Conservation (phyloP, 148 eudicot genomes). For the Talinum fruticosum region DNA sequence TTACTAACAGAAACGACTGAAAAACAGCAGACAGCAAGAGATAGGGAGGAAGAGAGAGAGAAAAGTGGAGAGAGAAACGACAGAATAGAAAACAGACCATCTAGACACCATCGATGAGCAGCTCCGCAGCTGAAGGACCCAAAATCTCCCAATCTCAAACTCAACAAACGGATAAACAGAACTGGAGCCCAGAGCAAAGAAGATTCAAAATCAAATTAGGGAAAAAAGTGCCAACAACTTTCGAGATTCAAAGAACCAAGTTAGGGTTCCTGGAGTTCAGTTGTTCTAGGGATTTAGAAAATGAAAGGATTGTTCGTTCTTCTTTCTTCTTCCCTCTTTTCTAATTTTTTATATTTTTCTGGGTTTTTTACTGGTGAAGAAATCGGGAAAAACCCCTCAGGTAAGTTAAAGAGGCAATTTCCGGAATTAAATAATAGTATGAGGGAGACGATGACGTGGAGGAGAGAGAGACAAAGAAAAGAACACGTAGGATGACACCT, state of each 20-base stretch:
- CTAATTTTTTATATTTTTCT: not conserved
- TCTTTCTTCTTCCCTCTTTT: not conserved
- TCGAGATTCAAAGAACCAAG: not conserved
- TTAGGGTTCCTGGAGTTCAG: not conserved
- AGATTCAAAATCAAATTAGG: not conserved
- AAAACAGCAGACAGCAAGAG: not conserved
- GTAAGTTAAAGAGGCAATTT: not conserved
- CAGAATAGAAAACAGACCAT: constrained; percentile 13
- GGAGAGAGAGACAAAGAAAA: constrained; percentile 10
- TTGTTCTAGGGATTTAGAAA: not conserved
- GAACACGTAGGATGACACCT: constrained; percentile 28
- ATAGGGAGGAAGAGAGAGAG: not conserved
- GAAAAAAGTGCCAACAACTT: not conserved
- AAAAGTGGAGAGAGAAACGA: not conserved
- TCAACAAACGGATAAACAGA: not conserved
- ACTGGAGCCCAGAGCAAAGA: not conserved
- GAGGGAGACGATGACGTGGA: constrained; percentile 34
- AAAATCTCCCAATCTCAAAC: constrained; percentile 4
- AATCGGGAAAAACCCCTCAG: not conserved
- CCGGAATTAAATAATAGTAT: constrained; percentile 2
- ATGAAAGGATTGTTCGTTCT: not conserved
- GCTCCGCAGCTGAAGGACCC: not conserved
- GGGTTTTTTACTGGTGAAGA: not conserved
- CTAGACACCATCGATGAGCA: constrained; percentile 2
- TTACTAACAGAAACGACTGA: not conserved